These are phyloP conservation scores for Fonsecaea erecta DNA, from an alignment of 2,329 filamentous ascomycete species.

Conservation along the genomic window DNA sequence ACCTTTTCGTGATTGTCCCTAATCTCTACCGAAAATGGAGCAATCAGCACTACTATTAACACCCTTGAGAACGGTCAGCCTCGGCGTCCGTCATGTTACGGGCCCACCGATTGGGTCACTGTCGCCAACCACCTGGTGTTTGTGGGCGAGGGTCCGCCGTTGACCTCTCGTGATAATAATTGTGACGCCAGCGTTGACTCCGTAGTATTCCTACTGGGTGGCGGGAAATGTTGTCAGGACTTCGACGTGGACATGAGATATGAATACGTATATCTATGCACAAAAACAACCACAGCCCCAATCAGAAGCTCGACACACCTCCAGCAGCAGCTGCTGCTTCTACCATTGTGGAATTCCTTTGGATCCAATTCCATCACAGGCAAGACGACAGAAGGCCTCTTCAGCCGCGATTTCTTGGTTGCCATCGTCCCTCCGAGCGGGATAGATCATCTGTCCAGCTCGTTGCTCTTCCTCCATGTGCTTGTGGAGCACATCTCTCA, in stretches of 20 bases:
- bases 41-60: slow-evolving; percentile 7
- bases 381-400: slow-evolving; percentile 25
- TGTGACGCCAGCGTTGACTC: background rate
- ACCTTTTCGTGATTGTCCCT: background rate
- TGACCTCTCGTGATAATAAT: slow-evolving; percentile 6
- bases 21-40: slow-evolving; percentile 13
- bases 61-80: slow-evolving; percentile 4
- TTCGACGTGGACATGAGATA: background rate
- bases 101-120: slow-evolving; percentile 1
- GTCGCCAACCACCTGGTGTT: background rate
- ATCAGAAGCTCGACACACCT: background rate
- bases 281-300: background rate
- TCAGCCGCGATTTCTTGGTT: slow-evolving; percentile 16
- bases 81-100: background rate
- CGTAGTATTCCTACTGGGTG: background rate
- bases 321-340: background rate
- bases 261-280: background rate
- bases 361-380: slow-evolving; percentile 7
- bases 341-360: slow-evolving; percentile 12
- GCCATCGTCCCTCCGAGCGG: slow-evolving; percentile 37
- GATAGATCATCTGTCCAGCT: slow-evolving; percentile 16
- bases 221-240: too few relatives aligned
- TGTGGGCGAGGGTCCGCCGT: background rate
- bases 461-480: slow-evolving; percentile 52
- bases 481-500: slow-evolving; percentile 55